Base-by-base conservation (phyloP, 208 protist species). In the Leptomonas seymouri region DNA sequence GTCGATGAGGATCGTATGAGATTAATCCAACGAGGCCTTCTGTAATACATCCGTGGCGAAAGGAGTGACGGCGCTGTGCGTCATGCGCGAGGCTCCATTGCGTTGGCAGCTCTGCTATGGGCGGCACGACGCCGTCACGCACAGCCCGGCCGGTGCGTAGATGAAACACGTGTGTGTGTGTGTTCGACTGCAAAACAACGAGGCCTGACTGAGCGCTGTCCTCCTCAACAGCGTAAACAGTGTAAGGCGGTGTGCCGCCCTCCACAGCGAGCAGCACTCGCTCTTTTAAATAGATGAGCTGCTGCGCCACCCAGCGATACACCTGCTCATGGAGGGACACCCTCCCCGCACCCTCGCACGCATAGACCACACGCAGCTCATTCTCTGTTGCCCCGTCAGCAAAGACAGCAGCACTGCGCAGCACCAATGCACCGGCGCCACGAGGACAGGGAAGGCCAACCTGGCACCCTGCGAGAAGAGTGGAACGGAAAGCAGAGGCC, bases 261-360 rank as follows among this genome's bases (percentile, higher is more conserved):
- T 56, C 25, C 15, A 77, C 57, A 11, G 56, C 12, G 41, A 70
- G 49, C 12, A 77, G 71, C 8, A 63, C 36, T 11, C 64, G 62
- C 23, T 46, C 34, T 39, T 42, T 60, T 21, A 36, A 28, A 11
- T 62, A 7, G 6, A n/a, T 25, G 15, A 71, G 63, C 30, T 31
- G 55, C 1, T 39, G 15, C 16, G 45, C 36, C 15, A 25, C 23
- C 71, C 71, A 76, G 7, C 8, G 41, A 56, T 70, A 61, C 28
- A 63, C 45, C 2, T 34, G 28, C 41, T 76, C 71, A n/a, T 50
- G 63, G 9, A 76, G 63, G 2, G 48, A 76, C n/a, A 61, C 16
- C 20, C 36, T 39, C 9, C 20, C 7, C 2, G 39, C 9, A 41
- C 39, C 34, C 16, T 9, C 56, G 21, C 71, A 77, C 21, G 50